Evolutionary conservation across 257 asterid species (phyloP).

Genomic region (Capsicum pubescens): DNA sequence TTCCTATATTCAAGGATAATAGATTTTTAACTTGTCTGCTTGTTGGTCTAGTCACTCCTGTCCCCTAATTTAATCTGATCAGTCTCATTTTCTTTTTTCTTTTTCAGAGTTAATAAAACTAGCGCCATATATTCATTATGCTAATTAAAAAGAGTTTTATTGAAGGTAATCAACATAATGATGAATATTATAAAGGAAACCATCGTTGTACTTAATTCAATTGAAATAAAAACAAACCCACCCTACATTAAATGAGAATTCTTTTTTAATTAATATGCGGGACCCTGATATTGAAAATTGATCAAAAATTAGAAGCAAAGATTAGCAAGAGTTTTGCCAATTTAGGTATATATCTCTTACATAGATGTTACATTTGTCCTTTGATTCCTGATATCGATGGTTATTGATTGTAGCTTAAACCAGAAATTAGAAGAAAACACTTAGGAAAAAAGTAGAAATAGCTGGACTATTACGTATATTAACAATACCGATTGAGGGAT

Average conservation of each 20-base stretch:
- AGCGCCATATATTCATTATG: background rate
- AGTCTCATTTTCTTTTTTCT: background rate
- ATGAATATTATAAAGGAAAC: background rate
- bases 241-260: background rate
- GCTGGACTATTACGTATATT: too few relatives aligned
- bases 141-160: background rate
- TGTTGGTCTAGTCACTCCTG: background rate
- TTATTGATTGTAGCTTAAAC: background rate
- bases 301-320: background rate
- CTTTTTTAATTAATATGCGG: background rate
- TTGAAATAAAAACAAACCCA: background rate
- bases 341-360: background rate
- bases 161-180: background rate
- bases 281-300: background rate
- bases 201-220: background rate
- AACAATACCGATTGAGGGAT: too few relatives aligned
- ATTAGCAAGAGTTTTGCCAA: background rate
- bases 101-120: background rate
- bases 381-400: background rate
- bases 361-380: background rate
- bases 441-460: background rate
- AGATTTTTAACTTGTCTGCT: constrained; percentile 18
- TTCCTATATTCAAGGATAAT: constrained; percentile 29
- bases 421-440: background rate
- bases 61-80: background rate